phyloP scores from a whole-genome alignment of 352 stramenopile genomes.

The Globisporangium parvum region DNA sequence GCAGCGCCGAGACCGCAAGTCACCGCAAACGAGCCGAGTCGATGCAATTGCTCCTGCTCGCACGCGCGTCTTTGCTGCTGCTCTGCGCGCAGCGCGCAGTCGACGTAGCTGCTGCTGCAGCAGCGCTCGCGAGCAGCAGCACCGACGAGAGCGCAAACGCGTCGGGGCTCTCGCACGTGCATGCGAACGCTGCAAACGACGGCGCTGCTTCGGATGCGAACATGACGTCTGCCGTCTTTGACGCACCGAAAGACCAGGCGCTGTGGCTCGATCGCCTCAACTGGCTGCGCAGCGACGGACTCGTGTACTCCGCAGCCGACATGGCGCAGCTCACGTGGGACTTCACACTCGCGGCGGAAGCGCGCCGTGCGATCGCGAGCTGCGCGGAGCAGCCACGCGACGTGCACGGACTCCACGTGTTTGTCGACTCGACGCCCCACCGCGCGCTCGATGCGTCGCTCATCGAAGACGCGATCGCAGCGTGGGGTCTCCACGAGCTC shows the following conservation, averaged over 20 bases:
- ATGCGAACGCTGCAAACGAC: no score
- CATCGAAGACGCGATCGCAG: conserved; percentile 12
- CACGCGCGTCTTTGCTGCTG: no score
- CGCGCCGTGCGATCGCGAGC: conserved; percentile 4
- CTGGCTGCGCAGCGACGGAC: conserved; percentile 14
- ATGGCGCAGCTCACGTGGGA: conserved; percentile 11
- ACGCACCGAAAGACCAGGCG: conserved; percentile 6
- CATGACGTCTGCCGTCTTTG: background rate
- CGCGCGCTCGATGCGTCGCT: conserved; percentile 9
- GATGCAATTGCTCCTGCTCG: no score
- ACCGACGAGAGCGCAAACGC: no score
- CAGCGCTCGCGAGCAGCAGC: no score
- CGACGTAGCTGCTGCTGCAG: no score
- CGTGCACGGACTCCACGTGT: conserved; percentile 5
- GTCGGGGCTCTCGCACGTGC: no score
- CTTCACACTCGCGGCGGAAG: conserved; percentile 10
- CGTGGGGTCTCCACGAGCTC: conserved; percentile 13
- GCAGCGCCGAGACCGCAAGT: no score
- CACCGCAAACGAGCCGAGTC: no score
- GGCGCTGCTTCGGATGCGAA: background rate
- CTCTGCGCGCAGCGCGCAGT: no score
- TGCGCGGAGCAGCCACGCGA: conserved; percentile 3
- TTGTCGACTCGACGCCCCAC: conserved; percentile 7
- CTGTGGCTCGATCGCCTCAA: conserved; percentile 16
- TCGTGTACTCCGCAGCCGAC: conserved; percentile 8